These are phyloP conservation scores for Agaricus subrufescens DNA, from an alignment of 768 basidiomycete species.

Conservation along the genomic window DNA sequence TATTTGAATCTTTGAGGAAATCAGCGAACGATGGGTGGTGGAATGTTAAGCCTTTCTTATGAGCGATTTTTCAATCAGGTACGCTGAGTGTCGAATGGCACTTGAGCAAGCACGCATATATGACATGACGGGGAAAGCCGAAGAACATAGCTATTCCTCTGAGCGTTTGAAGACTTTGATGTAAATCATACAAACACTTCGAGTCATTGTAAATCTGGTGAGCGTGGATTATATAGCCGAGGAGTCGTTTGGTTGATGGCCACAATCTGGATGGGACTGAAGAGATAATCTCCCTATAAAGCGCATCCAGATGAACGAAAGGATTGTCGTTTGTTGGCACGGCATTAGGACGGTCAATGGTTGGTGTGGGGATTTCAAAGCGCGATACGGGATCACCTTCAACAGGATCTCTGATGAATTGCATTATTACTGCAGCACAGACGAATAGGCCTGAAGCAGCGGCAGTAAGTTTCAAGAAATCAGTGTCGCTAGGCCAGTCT, in stretches of 20 bases:
- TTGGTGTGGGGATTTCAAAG: not conserved
- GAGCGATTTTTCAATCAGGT: not conserved
- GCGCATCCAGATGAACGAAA: not conserved
- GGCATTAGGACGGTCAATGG: not conserved
- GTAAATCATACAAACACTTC: not conserved
- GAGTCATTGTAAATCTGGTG: not conserved
- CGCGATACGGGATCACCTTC: not conserved
- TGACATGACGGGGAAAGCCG: not conserved
- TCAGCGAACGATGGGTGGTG: constrained; percentile 33
- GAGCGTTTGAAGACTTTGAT: not conserved
- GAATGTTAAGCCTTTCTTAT: not conserved
- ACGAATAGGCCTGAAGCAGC: not conserved
- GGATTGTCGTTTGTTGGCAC: not conserved
- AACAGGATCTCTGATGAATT: not conserved
- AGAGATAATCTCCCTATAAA: not conserved
- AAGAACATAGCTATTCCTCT: not conserved
- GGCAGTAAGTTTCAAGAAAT: not conserved
- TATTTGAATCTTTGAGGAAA: not conserved
- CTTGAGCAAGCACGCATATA: not conserved
- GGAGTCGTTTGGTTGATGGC: not conserved
- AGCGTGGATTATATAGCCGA: not conserved
- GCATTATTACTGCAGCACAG: not conserved
- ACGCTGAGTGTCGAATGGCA: not conserved
- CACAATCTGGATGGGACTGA: not conserved
- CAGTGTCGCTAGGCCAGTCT: not conserved